Base-by-base conservation (phyloP, 495 filamentous ascomycete species). In the Podospora pseudoanserina region DNA sequence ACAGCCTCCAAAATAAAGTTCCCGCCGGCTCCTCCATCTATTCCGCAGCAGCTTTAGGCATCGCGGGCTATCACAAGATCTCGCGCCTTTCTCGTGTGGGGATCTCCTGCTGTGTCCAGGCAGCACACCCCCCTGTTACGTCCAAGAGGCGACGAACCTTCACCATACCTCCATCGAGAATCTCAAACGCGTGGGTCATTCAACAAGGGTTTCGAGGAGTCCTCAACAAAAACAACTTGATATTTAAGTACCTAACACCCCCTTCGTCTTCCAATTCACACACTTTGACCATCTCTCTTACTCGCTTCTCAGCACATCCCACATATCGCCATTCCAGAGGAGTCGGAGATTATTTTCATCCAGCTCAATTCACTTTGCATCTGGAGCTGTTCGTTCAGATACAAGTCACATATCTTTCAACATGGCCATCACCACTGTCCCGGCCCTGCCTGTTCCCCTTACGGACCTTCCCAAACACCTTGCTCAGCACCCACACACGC, bases 401-500 rank as follows among this genome's bases (percentile, higher is more conserved):
- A 19, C 55, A 20, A 7, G 23, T 4, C 2, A 20, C 18, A 58
- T 58, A 20, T 20, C 44, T 28, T 54, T 65, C 68, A 77, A 49
- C 30, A 84, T 83, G 81, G 68, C 72, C 20, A 63, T 72, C 28
- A 60, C 66, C n/a, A 63, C 74, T 9, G 75, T 82, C 32, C 85
- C 84, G 1, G 66, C 72, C 67, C 75, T 86, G 30, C 84, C 85
- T 0, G 79, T 75, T 16, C 74, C 80, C 27, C 78, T 80, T 23
- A 27, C 67, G 60, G 77, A 78, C 64, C 75, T 87, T 73, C 76
- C 78, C 63, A 80, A 79, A 63, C 78, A 85, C 68, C 75, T 87
- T 61, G 73, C 71, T 57, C 68, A 82, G 60, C 80, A 90, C 65
- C 84, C 86, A 5, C 67, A 86, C 2, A 83, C 74, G 27, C 79